phyloP scores from a whole-genome alignment of 768 basidiomycete genomes.

The Tricholoma matsutake region DNA sequence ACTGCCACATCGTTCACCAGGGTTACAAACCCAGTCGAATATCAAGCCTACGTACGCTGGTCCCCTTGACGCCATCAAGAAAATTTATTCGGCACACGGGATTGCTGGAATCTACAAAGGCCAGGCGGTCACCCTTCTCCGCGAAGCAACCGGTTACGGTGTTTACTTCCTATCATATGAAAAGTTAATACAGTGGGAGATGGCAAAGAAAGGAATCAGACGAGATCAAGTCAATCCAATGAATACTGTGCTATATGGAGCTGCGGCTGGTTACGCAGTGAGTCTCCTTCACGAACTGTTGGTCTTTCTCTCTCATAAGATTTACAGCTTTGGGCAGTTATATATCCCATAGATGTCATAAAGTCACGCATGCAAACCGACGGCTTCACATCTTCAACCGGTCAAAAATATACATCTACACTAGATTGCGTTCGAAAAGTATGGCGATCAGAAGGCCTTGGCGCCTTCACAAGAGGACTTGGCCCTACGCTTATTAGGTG shows the following conservation, averaged over 20 bases:
- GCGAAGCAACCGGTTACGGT: conserved; percentile 81
- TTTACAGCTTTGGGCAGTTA: conserved; percentile 78
- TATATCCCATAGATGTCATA: conserved; percentile 95
- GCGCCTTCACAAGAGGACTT: conserved; percentile 89
- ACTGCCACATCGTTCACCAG: conserved; percentile 33
- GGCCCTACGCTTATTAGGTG: conserved; percentile 89
- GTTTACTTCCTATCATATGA: conserved; percentile 93
- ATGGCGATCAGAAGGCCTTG: conserved; percentile 78
- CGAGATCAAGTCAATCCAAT: conserved; percentile 76
- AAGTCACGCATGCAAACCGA: conserved; percentile 97
- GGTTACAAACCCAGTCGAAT: conserved; percentile 87
- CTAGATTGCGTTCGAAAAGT: conserved; percentile 81
- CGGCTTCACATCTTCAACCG: conserved; percentile 69
- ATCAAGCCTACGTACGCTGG: conserved; percentile 76
- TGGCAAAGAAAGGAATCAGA: conserved; percentile 64
- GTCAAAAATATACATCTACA: conserved; percentile 80
- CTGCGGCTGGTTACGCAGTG: conserved; percentile 89
- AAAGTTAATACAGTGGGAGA: conserved; percentile 84
- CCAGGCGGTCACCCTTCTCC: conserved; percentile 81
- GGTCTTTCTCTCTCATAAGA: conserved; percentile 12
- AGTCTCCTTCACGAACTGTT: conserved; percentile 24
- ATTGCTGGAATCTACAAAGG: conserved; percentile 90
- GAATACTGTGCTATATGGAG: conserved; percentile 84
- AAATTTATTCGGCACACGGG: conserved; percentile 75
- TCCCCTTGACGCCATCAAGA: conserved; percentile 84